These are phyloP conservation scores for Sabuloglossum arenarium DNA, from an alignment of 495 filamentous ascomycete genomes.

Conservation along the genomic window DNA sequence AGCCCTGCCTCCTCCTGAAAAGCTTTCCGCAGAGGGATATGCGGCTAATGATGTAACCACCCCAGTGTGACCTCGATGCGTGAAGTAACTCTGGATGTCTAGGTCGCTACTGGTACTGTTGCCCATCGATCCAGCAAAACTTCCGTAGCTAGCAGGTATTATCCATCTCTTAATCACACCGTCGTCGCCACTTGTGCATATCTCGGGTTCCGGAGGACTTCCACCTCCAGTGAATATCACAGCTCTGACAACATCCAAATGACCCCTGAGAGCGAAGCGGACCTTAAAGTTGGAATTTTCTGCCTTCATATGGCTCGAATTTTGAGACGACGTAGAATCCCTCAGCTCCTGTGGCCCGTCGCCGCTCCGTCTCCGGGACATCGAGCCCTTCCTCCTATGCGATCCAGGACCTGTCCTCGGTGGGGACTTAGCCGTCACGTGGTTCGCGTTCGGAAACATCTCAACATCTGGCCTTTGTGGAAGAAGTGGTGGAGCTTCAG, in stretches of 20 bases:
- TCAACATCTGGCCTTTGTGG: conserved; percentile 58
- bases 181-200: conserved; percentile 91
- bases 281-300: conserved; percentile 69
- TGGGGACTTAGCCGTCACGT: conserved; percentile 53
- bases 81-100: conserved; percentile 83
- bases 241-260: conserved; percentile 80
- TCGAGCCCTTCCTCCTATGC: conserved; percentile 68
- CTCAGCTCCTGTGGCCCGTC: conserved; percentile 28
- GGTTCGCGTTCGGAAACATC: conserved; percentile 66
- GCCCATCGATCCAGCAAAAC: conserved; percentile 28
- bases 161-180: conserved; percentile 93
- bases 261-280: conserved; percentile 74
- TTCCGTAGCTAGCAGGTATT: conserved; percentile 57
- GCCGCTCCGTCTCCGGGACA: conserved; percentile 39
- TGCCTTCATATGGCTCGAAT: conserved; percentile 20
- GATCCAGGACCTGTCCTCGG: conserved; percentile 40
- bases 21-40: conserved; percentile 64
- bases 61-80: conserved; percentile 78
- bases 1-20: conserved; percentile 68
- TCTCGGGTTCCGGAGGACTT: conserved; percentile 83
- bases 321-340: conserved; percentile 18
- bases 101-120: conserved; percentile 42
- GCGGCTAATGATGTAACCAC: conserved; percentile 76
- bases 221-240: conserved; percentile 94
- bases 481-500: conserved; percentile 19